Conservation (phyloP, 352 stramenopile genomes). For the Hyaloperonospora brassicae region DNA sequence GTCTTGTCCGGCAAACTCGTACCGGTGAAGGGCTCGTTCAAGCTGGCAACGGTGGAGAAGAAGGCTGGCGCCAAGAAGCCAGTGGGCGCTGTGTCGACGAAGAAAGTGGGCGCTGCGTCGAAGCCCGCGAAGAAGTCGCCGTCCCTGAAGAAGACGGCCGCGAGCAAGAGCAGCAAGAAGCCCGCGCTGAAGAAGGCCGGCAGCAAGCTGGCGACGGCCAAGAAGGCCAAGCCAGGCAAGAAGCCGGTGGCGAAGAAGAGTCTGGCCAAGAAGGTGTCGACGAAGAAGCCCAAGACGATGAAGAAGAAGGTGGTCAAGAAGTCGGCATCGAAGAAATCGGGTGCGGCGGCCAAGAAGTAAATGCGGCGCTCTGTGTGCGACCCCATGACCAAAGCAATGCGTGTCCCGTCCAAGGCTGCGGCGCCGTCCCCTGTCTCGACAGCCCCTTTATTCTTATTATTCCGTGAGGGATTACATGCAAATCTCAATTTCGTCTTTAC, state of each 20-base stretch:
- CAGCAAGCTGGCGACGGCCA: constrained; percentile 28
- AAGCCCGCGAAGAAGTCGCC: constrained; percentile 29
- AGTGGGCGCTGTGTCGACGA: neutral
- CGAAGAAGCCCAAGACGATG: constrained; percentile 44
- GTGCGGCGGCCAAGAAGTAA: constrained; percentile 38
- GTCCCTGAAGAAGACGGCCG: constrained; percentile 27
- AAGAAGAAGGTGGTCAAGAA: constrained; percentile 74
- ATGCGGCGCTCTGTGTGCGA: neutral
- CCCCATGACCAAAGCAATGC: constrained; percentile 7
- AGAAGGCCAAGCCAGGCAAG: constrained; percentile 27
- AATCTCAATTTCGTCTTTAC: too few relatives aligned
- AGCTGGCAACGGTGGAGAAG: constrained; percentile 88
- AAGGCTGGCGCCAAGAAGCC: constrained; percentile 37
- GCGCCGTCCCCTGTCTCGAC: constrained; percentile 5
- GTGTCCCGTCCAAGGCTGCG: constrained; percentile 13
- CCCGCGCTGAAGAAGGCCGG: constrained; percentile 33
- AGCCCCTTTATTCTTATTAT: constrained; percentile 29
- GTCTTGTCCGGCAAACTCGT: constrained; percentile 87
- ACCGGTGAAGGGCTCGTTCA: constrained; percentile 91
- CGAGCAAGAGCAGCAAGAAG: constrained; percentile 23
- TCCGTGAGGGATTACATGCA: neutral
- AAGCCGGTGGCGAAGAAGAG: constrained; percentile 25
- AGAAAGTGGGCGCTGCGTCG: neutral
- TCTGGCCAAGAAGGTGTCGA: constrained; percentile 34
- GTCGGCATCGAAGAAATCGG: constrained; percentile 45